Evolutionary conservation across 441 rosid species (phyloP).

Genomic region (Erodium texanum): DNA sequence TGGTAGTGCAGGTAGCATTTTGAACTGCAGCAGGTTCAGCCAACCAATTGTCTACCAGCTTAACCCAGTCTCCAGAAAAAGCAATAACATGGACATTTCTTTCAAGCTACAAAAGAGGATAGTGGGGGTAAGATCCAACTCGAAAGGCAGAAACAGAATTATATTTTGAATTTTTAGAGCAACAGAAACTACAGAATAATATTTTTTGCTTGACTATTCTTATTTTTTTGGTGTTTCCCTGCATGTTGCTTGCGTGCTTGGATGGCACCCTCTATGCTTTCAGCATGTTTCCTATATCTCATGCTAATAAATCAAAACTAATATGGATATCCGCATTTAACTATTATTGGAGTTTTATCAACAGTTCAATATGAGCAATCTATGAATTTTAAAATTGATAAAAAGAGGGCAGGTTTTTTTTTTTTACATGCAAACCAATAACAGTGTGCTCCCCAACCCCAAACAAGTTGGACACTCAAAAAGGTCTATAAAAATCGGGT

Average conservation of each 20-base stretch:
- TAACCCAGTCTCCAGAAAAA: conserved; percentile 72
- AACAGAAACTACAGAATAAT: neutral
- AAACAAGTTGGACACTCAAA: neutral
- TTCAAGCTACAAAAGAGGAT: conserved; percentile 60
- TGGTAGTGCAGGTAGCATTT: conserved; percentile 31
- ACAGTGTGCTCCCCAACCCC: neutral
- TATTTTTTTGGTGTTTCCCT: neutral
- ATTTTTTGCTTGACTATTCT: neutral
- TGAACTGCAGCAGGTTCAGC: conserved; percentile 43
- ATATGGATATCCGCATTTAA: neutral
- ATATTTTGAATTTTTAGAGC: neutral
- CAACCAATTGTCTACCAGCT: conserved; percentile 59
- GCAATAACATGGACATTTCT: conserved; percentile 53
- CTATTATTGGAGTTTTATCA: neutral
- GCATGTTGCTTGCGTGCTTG: neutral
- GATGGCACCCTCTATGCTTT: neutral
- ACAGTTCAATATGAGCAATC: neutral
- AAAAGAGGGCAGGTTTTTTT: neutral
- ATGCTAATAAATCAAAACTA: conserved; percentile 1
- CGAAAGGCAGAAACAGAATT: neutral
- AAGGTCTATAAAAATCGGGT: neutral
- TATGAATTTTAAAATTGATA: neutral
- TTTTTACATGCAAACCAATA: neutral
- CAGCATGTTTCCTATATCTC: neutral
- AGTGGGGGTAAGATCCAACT: conserved; percentile 6